A percentile compares a stretch with the other conserved stretches of the same genome.
These are phyloP conservation scores for Malbranchea cinnamomea DNA, from an alignment of 2,329 filamentous ascomycete species.

Conservation along the genomic window DNA sequence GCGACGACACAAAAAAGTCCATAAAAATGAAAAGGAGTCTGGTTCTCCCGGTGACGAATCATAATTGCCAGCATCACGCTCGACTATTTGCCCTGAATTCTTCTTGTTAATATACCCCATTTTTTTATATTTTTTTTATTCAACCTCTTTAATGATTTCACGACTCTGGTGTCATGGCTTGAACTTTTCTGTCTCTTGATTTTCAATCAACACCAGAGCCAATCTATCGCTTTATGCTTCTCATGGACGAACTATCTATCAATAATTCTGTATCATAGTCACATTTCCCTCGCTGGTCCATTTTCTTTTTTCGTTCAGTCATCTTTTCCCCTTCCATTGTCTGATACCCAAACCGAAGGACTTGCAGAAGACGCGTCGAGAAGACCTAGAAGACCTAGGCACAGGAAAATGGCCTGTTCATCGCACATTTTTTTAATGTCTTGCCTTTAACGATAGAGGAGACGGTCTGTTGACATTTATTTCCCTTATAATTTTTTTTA, in stretches of 20 bases:
- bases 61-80: slow-evolving; percentile 14
- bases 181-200: too few species aligned
- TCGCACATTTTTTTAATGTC: background rate
- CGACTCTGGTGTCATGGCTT: slow-evolving; percentile 6
- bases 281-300: slow-evolving; percentile 8
- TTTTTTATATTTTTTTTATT: slow-evolving; percentile 5
- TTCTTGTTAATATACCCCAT: slow-evolving; percentile 1
- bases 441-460: background rate
- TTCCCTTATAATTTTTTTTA: slow-evolving; percentile 6
- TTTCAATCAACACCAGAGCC: too few species aligned
- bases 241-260: slow-evolving; percentile 5
- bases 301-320: slow-evolving; percentile 3
- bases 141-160: slow-evolving; percentile 9
- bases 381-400: slow-evolving; percentile 4
- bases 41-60: slow-evolving; percentile 28
- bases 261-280: too few species aligned
- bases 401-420: background rate
- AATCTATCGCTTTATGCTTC: too few species aligned
- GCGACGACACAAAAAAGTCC: slow-evolving; percentile 86
- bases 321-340: background rate
- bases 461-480: slow-evolving; percentile 3
- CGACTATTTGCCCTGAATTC: slow-evolving; percentile 5
- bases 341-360: too few species aligned
- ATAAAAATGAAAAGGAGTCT: slow-evolving; percentile 48
- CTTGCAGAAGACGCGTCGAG: too few species aligned